phyloP scores from a whole-genome alignment of 164 flowering plant genomes.

The Vitis rupestris region DNA sequence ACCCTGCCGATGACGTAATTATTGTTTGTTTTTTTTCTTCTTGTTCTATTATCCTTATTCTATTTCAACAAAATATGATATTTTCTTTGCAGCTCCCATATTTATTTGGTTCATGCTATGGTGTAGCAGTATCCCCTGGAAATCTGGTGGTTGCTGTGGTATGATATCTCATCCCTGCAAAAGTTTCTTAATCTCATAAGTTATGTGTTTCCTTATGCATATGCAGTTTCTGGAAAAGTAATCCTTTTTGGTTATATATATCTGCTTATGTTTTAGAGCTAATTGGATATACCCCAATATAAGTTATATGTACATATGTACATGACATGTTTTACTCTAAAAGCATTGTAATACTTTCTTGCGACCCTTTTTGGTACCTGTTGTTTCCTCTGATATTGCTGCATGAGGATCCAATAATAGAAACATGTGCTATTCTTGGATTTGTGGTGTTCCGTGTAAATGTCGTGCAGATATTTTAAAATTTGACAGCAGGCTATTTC shows the following conservation, averaged over 20 bases:
- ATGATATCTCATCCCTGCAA: slow-evolving; percentile 13
- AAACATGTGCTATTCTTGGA: too few relatives aligned
- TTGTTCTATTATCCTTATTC: background rate
- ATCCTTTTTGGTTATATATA: background rate
- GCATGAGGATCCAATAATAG: too few relatives aligned
- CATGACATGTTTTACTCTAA: background rate
- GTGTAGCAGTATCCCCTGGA: slow-evolving; percentile 81
- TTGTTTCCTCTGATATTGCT: too few relatives aligned
- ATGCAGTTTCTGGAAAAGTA: background rate
- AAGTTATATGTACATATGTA: background rate
- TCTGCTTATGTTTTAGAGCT: background rate
- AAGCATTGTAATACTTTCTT: background rate
- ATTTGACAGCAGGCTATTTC: too few relatives aligned
- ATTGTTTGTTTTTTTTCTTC: slow-evolving; percentile 7
- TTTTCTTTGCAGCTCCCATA: slow-evolving; percentile 57
- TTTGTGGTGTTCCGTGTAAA: too few relatives aligned
- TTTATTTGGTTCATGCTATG: slow-evolving; percentile 69
- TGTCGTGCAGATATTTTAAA: too few relatives aligned
- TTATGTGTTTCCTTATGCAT: background rate
- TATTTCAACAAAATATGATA: slow-evolving; percentile 5
- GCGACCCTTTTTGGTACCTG: background rate
- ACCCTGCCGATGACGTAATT: slow-evolving; percentile 51
- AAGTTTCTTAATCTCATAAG: background rate
- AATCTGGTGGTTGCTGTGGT: slow-evolving; percentile 83
- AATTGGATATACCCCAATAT: background rate